Evolutionary conservation across 306 rosid species (phyloP).

Genomic region (Cicer pinnatifidum): DNA sequence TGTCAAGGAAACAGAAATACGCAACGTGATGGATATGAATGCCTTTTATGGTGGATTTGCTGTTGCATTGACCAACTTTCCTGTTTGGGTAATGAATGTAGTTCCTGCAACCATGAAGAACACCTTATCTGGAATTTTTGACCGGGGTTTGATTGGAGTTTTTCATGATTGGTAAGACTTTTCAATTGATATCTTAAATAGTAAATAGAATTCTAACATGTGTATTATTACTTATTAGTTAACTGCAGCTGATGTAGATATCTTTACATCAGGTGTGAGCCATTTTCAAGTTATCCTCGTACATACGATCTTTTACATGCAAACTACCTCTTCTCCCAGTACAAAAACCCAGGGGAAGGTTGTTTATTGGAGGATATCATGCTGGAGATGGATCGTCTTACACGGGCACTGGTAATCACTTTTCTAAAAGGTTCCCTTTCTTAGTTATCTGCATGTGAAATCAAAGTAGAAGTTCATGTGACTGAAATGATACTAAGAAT

Average conservation of each 20-base stretch:
- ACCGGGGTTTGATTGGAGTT: constrained; percentile 77
- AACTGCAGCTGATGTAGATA: constrained; percentile 42
- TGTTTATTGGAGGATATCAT: constrained; percentile 82
- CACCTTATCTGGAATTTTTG: constrained; percentile 80
- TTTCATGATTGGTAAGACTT: constrained; percentile 86
- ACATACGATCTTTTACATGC: constrained; percentile 89
- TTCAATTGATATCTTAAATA: constrained; percentile 1
- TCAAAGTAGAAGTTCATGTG: constrained; percentile 28
- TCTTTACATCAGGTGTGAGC: constrained; percentile 73
- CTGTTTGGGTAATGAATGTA: constrained; percentile 88
- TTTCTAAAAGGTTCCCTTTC: constrained; percentile 7
- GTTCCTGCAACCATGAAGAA: constrained; percentile 77
- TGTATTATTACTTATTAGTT: not conserved
- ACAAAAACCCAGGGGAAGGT: constrained; percentile 61
- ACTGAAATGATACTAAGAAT: constrained; percentile 15
- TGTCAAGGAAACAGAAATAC: constrained; percentile 60
- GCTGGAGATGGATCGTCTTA: constrained; percentile 92
- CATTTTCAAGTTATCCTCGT: constrained; percentile 94
- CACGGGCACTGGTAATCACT: constrained; percentile 75
- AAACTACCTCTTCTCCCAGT: constrained; percentile 72
- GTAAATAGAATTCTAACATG: not conserved
- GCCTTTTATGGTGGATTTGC: constrained; percentile 86
- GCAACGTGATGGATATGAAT: constrained; percentile 95
- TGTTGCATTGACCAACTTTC: constrained; percentile 61
- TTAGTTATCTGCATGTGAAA: constrained; percentile 30